Conservation (phyloP, 2,329 filamentous ascomycete species). For the Claviceps maximensis region DNA sequence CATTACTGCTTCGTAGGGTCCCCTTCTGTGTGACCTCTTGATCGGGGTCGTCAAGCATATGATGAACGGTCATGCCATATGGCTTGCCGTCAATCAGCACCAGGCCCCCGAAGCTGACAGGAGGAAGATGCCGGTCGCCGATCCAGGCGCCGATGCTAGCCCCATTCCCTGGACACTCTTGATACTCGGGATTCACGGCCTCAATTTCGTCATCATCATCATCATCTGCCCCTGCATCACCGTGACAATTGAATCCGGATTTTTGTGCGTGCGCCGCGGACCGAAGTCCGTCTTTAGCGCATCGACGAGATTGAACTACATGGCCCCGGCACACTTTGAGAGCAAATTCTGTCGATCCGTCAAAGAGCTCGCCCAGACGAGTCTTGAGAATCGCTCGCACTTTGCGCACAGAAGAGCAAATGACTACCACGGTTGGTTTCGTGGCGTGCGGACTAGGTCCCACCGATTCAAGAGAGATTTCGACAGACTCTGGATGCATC, state of each 20-base stretch:
- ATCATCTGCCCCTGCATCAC: slow-evolving; percentile 25
- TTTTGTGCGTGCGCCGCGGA: slow-evolving; percentile 17
- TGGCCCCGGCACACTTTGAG: slow-evolving; percentile 62
- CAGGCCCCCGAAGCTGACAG: slow-evolving; percentile 81
- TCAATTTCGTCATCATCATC: slow-evolving; percentile 23
- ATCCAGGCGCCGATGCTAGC: slow-evolving; percentile 89
- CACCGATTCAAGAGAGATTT: slow-evolving; percentile 64
- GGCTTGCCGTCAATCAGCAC: slow-evolving; percentile 73
- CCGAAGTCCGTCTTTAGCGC: slow-evolving; percentile 16
- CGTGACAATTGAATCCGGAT: slow-evolving; percentile 8
- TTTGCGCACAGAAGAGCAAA: slow-evolving; percentile 62
- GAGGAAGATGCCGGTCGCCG: slow-evolving; percentile 71
- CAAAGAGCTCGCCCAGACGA: slow-evolving; percentile 51
- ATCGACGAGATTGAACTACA: slow-evolving; percentile 46
- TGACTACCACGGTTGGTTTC: slow-evolving; percentile 60
- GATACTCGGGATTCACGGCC: slow-evolving; percentile 60
- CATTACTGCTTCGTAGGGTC: slow-evolving; percentile 24
- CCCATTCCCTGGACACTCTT: slow-evolving; percentile 66
- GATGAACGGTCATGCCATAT: slow-evolving; percentile 92
- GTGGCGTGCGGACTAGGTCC: slow-evolving; percentile 54
- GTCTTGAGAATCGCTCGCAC: slow-evolving; percentile 59
- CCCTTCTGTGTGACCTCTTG: slow-evolving; percentile 23
- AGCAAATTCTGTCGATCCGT: slow-evolving; percentile 46
- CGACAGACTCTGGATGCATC: slow-evolving; percentile 62
- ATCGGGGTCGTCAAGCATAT: slow-evolving; percentile 72